Evolutionary conservation across 352 stramenopile genomes (phyloP), one percentile per base, ranked within the genome.

Genomic region (Phytophthora sp.): DNA sequence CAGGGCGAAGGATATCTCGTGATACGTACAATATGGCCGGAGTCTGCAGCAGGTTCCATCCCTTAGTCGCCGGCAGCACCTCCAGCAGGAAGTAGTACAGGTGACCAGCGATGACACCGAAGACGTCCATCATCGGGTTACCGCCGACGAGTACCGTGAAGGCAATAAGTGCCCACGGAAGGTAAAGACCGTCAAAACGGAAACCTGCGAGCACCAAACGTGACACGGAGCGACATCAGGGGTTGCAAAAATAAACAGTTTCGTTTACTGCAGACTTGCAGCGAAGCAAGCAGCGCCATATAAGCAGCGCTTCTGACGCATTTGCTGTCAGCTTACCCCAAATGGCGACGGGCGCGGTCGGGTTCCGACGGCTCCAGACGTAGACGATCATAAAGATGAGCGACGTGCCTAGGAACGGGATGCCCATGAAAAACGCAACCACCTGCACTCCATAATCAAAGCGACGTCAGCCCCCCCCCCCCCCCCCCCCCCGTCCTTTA

Each of bases 331-430:
- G 20, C 61, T 46, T 68, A 92, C 84, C 87, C 88, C 88, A 96
- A 63, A 97, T 93, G 4, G 82, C 76, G 12, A 95, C 87, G 24
- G 86, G 84, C 7, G 81, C 76, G 15, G 89, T 94, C 38, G 89
- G 81, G 61, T 97, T 91, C 9, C 85, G 85, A 36, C 87, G 88
- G 65, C 90, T 97, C 90, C 90, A 97, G 42, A 97, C 79, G 76
- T 97, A 97, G 27, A 96, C 80, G 57, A 96, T 94, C 82, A 93
- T 95, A 56, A 97, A 96, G 71, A 95, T 94, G 26, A 97, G 78
- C 33, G 89, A 87, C 36, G 81, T 79, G 47, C 87, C 88, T 11
- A 96, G 70, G 73, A 97, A 97, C 33, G 82, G 82, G 13, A 96
- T 73, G 20, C 67, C 76, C 81, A 96, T 92, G 66, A 95, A 89